Evolutionary conservation across 306 rosid genomes (phyloP).

Genomic region (Prinsepia uniflora): DNA sequence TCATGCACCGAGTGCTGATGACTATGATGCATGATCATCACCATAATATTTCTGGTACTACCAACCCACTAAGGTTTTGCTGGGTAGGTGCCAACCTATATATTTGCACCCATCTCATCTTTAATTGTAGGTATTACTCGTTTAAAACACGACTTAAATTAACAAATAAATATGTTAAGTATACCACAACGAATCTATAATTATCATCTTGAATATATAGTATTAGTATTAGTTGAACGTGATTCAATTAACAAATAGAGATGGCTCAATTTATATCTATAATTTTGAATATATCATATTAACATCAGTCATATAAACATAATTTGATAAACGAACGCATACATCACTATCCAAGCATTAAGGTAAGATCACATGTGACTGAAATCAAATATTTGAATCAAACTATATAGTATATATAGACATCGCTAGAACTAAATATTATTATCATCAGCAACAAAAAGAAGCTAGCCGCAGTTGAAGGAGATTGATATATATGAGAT

Average conservation of each 20-base stretch:
- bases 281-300: too few species aligned
- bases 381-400: not conserved
- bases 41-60: not conserved
- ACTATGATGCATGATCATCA: not conserved
- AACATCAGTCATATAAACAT: too few species aligned
- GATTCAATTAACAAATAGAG: too few species aligned
- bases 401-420: not conserved
- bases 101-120: not conserved
- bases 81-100: constrained; percentile 17
- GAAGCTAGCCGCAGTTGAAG: too few species aligned
- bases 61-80: constrained; percentile 12
- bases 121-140: not conserved
- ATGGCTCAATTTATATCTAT: too few species aligned
- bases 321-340: not conserved
- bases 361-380: not conserved
- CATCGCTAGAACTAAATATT: too few species aligned
- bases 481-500: not conserved
- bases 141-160: too few species aligned
- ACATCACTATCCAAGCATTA: not conserved
- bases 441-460: too few species aligned
- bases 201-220: too few species aligned
- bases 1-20: not conserved
- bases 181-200: too few species aligned
- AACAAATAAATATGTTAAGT: too few species aligned
- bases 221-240: too few species aligned